Evolutionary conservation across 148 eudicot species (phyloP).

Genomic region (Nepenthes gracilis): DNA sequence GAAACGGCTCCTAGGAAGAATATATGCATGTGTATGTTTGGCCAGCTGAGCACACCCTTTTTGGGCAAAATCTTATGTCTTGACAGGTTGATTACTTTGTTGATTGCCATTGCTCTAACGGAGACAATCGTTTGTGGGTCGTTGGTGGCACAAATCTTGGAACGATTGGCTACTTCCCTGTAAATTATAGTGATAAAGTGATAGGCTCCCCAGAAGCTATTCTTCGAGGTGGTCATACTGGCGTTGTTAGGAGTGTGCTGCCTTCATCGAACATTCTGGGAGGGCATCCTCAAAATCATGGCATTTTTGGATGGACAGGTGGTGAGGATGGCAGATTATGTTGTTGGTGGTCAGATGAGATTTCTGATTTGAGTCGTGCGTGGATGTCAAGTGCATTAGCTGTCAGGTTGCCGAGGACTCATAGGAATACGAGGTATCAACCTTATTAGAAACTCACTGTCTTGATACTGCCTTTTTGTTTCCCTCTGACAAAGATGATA

Average conservation of each 20-base stretch:
- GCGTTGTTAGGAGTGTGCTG: slow-evolving; percentile 63
- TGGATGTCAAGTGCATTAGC: slow-evolving; percentile 65
- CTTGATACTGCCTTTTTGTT: not conserved
- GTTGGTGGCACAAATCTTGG: slow-evolving; percentile 89
- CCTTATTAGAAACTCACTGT: slow-evolving; percentile 36
- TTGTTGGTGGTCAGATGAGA: slow-evolving; percentile 79
- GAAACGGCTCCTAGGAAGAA: too few relatives aligned
- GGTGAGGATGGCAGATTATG: slow-evolving; percentile 96
- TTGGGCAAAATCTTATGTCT: not conserved
- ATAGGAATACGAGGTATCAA: slow-evolving; percentile 57
- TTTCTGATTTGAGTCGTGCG: slow-evolving; percentile 37
- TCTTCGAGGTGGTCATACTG: slow-evolving; percentile 80
- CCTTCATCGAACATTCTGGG: slow-evolving; percentile 26
- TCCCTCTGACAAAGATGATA: too few relatives aligned
- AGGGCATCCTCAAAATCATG: slow-evolving; percentile 21
- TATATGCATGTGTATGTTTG: too few relatives aligned
- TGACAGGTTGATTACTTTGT: slow-evolving; percentile 92
- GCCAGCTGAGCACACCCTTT: not conserved
- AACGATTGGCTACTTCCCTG: slow-evolving; percentile 79
- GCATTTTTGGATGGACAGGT: slow-evolving; percentile 88
- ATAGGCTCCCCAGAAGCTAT: slow-evolving; percentile 73
- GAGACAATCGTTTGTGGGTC: slow-evolving; percentile 59
- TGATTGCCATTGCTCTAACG: slow-evolving; percentile 61
- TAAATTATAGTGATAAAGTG: slow-evolving; percentile 24
- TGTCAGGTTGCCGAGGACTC: slow-evolving; percentile 31